These are phyloP conservation scores for Zangia roseola DNA, from an alignment of 768 basidiomycete genomes.

Conservation along the genomic window DNA sequence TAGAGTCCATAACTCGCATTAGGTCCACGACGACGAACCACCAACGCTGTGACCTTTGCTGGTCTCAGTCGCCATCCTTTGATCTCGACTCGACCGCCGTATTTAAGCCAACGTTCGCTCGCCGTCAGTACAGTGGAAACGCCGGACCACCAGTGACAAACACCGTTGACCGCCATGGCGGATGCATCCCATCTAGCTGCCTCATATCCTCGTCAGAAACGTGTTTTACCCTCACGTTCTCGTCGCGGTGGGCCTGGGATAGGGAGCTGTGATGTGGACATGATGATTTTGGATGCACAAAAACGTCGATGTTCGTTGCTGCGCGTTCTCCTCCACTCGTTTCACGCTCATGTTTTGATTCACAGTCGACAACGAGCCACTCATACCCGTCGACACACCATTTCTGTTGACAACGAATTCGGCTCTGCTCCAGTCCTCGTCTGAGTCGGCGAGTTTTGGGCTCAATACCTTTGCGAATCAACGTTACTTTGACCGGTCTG, in stretches of 20 bases:
- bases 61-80: not conserved
- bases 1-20: conserved; percentile 9
- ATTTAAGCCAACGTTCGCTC: conserved; percentile 2
- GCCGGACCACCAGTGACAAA: conserved; percentile 8
- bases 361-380: conserved; percentile 67
- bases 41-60: not conserved
- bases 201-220: conserved; percentile 57
- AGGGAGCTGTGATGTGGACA: conserved; percentile 75
- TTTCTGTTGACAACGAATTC: conserved; percentile 79
- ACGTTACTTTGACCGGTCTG: conserved; percentile 75
- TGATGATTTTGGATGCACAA: conserved; percentile 81
- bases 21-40: conserved; percentile 10
- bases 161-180: conserved; percentile 25
- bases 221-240: conserved; percentile 79
- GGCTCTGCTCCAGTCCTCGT: conserved; percentile 43
- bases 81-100: not conserved
- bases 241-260: conserved; percentile 80
- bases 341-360: conserved; percentile 18
- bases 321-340: conserved; percentile 3
- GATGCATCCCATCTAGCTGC: conserved; percentile 36
- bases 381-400: conserved; percentile 62
- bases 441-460: conserved; percentile 34
- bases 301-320: conserved; percentile 66
- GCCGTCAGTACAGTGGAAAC: conserved; percentile 6
- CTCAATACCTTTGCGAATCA: conserved; percentile 63